Conservation (phyloP, 768 basidiomycete species). For the Sporobolomyces phaffii region DNA sequence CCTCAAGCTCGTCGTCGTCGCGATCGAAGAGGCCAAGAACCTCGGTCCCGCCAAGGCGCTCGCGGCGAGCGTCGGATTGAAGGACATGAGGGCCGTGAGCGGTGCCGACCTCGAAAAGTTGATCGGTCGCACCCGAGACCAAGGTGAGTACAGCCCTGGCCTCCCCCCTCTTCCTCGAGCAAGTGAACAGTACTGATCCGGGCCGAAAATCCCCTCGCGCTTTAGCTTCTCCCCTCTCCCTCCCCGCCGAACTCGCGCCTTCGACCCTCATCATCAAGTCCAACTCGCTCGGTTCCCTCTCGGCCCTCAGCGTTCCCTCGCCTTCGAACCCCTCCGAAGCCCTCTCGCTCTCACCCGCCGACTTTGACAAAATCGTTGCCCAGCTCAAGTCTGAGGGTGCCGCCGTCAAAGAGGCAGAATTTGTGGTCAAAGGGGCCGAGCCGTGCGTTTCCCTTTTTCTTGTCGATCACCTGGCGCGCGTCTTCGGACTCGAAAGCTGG, state of each 20-base stretch:
- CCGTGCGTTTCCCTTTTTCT: conserved; percentile 68
- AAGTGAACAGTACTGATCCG: background rate
- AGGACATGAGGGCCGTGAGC: conserved; percentile 42
- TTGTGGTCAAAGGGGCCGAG: conserved; percentile 59
- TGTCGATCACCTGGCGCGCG: too few relatives aligned
- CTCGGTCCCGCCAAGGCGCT: conserved; percentile 40
- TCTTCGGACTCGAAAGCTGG: too few relatives aligned
- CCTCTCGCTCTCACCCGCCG: conserved; percentile 26
- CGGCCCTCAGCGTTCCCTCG: conserved; percentile 51
- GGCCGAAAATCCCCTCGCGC: background rate
- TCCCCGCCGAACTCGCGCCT: conserved; percentile 39
- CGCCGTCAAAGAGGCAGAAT: conserved; percentile 92
- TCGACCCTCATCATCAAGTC: conserved; percentile 36
- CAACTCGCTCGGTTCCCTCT: conserved; percentile 43
- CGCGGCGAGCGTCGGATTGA: conserved; percentile 38
- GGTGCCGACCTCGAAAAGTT: conserved; percentile 38
- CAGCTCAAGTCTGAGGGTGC: conserved; percentile 88
- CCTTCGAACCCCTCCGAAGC: conserved; percentile 50
- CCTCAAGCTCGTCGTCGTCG: conserved; percentile 40
- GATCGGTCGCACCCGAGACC: conserved; percentile 31
- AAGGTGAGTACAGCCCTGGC: conserved; percentile 10
- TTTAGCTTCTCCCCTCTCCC: conserved; percentile 41
- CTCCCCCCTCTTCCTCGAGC: background rate
- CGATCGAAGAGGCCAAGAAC: conserved; percentile 39
- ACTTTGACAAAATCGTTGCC: conserved; percentile 67